Conservation (phyloP, 169 alveolate species). For the Amoebophrya sp. region DNA sequence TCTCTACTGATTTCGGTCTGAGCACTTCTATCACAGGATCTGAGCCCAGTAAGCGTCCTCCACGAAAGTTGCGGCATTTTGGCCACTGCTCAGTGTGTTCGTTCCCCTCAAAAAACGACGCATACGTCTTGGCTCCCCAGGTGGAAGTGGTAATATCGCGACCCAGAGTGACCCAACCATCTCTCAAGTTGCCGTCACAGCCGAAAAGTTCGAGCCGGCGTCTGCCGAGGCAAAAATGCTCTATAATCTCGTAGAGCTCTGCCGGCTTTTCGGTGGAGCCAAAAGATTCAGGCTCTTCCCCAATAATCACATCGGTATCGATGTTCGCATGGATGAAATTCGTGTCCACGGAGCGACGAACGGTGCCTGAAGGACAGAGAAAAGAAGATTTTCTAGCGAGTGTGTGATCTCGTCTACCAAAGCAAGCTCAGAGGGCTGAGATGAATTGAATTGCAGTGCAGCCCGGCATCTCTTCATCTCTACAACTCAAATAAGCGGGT, state of each 20-base stretch:
- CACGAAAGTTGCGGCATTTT: not conserved
- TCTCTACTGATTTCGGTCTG: not conserved
- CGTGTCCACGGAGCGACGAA: slow-evolving; percentile 67
- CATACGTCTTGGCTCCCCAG: slow-evolving; percentile 35
- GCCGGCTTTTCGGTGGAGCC: slow-evolving; percentile 66
- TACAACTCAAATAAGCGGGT: too few relatives aligned
- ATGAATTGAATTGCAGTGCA: too few relatives aligned
- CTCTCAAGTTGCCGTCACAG: slow-evolving; percentile 66
- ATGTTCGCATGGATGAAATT: slow-evolving; percentile 86
- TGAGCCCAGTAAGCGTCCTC: not conserved
- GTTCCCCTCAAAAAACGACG: slow-evolving; percentile 48
- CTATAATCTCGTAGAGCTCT: slow-evolving; percentile 81
- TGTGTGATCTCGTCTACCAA: too few relatives aligned
- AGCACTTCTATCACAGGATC: not conserved
- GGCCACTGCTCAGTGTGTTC: slow-evolving; percentile 31
- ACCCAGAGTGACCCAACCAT: slow-evolving; percentile 82
- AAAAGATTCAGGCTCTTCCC: slow-evolving; percentile 71
- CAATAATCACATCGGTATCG: slow-evolving; percentile 88
- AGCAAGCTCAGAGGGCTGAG: too few relatives aligned
- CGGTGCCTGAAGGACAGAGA: too few relatives aligned
- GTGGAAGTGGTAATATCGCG: slow-evolving; percentile 56
- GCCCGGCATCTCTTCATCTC: too few relatives aligned
- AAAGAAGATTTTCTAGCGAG: too few relatives aligned
- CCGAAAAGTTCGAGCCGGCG: slow-evolving; percentile 83
- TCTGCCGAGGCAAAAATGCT: slow-evolving; percentile 84